These are phyloP conservation scores for Talaromyces borbonicus DNA, from an alignment of 495 filamentous ascomycete species.

Conservation along the genomic window DNA sequence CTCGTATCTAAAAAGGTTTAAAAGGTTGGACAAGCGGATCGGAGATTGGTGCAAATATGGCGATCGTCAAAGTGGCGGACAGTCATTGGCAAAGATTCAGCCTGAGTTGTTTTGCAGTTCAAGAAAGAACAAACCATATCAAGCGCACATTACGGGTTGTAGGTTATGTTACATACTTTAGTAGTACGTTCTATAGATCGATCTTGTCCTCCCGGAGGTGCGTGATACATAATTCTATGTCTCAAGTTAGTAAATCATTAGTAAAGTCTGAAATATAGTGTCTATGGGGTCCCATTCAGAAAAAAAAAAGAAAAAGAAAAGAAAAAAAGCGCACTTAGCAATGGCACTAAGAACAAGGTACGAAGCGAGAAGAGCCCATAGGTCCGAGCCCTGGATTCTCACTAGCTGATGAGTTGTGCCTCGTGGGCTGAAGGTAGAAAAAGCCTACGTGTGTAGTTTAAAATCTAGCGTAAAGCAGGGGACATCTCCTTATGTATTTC, in stretches of 20 bases:
- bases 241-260: too few species aligned
- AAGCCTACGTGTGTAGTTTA: constrained; percentile 1
- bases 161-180: too few species aligned
- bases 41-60: constrained; percentile 1
- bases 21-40: constrained; percentile 4
- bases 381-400: neutral
- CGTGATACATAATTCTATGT: too few species aligned
- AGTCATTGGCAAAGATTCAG: neutral
- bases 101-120: neutral
- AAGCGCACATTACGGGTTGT: too few species aligned
- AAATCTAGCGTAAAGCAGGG: neutral
- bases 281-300: too few species aligned
- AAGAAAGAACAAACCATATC: neutral
- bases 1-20: neutral
- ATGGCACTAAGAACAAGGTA: constrained; percentile 3
- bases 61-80: constrained; percentile 1
- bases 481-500: too few species aligned
- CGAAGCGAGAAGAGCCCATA: neutral
- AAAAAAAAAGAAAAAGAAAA: too few species aligned
- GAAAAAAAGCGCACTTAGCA: constrained; percentile 1
- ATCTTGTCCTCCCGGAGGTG: too few species aligned
- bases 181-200: constrained; percentile 1
- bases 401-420: neutral
- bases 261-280: too few species aligned
- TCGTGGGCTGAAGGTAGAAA: neutral